phyloP scores from a whole-genome alignment of 2,329 filamentous ascomycete species.

The Phaeoacremonium minimum region DNA sequence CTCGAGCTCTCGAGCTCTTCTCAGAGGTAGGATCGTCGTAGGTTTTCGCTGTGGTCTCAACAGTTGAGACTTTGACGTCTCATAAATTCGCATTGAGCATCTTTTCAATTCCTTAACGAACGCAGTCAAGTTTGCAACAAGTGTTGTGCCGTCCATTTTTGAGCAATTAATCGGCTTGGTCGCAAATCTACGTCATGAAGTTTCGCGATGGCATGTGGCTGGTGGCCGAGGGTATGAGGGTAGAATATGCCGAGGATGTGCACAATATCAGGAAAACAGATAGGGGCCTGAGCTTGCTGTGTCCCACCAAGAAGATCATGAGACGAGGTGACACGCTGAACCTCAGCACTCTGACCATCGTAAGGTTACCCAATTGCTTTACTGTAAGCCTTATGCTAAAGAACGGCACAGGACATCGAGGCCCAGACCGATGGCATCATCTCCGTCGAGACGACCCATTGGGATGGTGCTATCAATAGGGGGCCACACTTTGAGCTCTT shows the following conservation, averaged over 20 bases:
- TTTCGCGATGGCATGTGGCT: conserved; percentile 67
- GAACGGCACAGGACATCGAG: conserved; percentile 47
- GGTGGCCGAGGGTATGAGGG: conserved; percentile 51
- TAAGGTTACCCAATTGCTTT: too few species aligned
- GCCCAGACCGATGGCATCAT: conserved; percentile 56
- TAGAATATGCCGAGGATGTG: conserved; percentile 64
- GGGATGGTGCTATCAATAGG: conserved; percentile 44
- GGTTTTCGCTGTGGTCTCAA: too few species aligned
- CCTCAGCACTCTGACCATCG: conserved; percentile 47
- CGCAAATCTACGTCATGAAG: too few species aligned
- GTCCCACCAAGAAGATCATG: conserved; percentile 51
- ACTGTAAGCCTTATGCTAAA: too few species aligned
- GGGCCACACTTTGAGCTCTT: conserved; percentile 57
- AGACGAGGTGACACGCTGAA: conserved; percentile 53
- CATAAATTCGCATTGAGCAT: too few species aligned
- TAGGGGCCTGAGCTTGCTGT: conserved; percentile 48
- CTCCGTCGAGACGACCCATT: conserved; percentile 55
- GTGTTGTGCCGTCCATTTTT: too few species aligned
- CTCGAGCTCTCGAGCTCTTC: too few species aligned
- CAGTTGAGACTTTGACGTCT: too few species aligned
- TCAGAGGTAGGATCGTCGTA: too few species aligned
- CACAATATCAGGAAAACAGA: conserved; percentile 44
- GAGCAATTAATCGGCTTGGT: too few species aligned
- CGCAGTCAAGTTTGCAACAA: too few species aligned
- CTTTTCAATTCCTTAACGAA: too few species aligned